Evolutionary conservation across 225 moss, liverwort and hornwort species (phyloP), one percentile per base, ranked within the genome.

Genomic region (Sphagnum contortum): DNA sequence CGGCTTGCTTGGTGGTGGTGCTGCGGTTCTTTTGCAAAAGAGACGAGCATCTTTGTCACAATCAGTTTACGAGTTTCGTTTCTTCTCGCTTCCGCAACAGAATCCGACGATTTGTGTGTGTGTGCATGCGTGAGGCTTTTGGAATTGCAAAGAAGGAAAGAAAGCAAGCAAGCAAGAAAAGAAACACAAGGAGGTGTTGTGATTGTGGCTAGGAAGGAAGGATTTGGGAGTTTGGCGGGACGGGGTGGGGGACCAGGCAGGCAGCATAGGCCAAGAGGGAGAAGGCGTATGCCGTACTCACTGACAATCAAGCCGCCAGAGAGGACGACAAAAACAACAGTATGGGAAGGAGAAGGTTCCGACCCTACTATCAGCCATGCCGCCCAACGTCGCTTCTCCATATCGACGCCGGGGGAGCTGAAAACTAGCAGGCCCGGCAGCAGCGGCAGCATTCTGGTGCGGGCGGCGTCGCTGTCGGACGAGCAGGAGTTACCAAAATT

Each of bases 331-430:
- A 29, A 29, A 29, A 73, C 62, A 72, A 62, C 70, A 78, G 66
- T 66, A 84, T 84, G 81, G 84, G 84, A 81, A 66, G 81, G 81
- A 68, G 81, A 78, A 73, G 68, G 66, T 66, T 77, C 81, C 77
- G 78, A 73, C 57, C 69, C 82, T 29, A 29, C 29, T 29, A 29
- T 29, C 74, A 69, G 56, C 66, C 71, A 60, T 54, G 68, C 50
- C 12, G 72, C 68, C 60, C 72, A 69, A 57, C 81, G 75, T 48
- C 75, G 68, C 63, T 73, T 68, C 65, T 76, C 84, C 48, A 61
- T 75, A 71, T 78, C 84, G 13, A 57, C 72, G 5, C 65, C 72
- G 48, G 75, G 80, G 64, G 84, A 84, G 58, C 69, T 69, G 71
- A 75, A 29, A 29, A 29, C 29, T 29, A 29, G 0, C 1, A 29